A percentile compares a stretch with the other conserved stretches of the same genome.
These are phyloP conservation scores for Termitomyces sp. DNA, from an alignment of 768 basidiomycete genomes.

Conservation along the genomic window DNA sequence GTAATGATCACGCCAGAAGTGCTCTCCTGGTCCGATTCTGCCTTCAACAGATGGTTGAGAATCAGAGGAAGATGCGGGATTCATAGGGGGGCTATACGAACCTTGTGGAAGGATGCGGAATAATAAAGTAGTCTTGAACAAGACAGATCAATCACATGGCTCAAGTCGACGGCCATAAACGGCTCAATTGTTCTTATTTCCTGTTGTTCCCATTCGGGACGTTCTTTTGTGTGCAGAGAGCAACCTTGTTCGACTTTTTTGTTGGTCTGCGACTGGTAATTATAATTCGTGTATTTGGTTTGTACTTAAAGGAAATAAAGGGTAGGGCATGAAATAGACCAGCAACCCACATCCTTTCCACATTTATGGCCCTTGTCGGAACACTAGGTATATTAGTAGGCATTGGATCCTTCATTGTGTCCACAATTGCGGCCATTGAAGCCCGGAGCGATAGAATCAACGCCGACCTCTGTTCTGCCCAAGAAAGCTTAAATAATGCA, in stretches of 20 bases:
- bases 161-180: not conserved
- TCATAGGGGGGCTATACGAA: not conserved
- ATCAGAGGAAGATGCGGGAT: not conserved
- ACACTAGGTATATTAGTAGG: not conserved
- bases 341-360: not conserved
- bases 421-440: not conserved
- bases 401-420: not conserved
- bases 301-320: not conserved
- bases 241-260: not conserved
- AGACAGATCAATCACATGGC: not conserved
- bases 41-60: too few relatives aligned
- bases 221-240: too few relatives aligned
- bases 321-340: not conserved
- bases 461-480: not conserved
- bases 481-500: not conserved
- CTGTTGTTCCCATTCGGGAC: not conserved
- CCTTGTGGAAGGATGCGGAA: not conserved
- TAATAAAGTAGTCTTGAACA: not conserved
- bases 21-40: too few relatives aligned
- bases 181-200: not conserved
- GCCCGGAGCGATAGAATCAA: not conserved
- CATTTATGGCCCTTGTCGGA: not conserved
- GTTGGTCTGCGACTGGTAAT: too few relatives aligned
- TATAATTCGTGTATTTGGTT: not conserved
- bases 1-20: too few relatives aligned